Evolutionary conservation across 345 rosid species (phyloP), one percentile per base, ranked within the genome.

Genomic region (Eucalyptus brandiana): DNA sequence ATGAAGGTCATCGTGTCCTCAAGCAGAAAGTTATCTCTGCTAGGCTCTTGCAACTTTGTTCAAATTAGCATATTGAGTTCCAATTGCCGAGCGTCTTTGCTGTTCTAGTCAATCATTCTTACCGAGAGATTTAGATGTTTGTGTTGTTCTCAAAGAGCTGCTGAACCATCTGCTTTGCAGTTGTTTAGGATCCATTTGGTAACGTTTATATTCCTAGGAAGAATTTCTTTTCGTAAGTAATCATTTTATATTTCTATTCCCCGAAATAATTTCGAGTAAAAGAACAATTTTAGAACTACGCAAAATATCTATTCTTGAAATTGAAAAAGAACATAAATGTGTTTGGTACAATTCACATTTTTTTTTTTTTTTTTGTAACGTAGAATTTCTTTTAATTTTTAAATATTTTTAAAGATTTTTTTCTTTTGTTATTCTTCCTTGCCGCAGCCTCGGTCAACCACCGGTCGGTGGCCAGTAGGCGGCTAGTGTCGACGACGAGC

Each of bases 401-500:
- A 53, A 53, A 53, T 8, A 53, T 8, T 53, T 53, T 19, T 53
- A 0, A 53, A 53, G 58, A 19, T 53, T 53, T 53, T 53, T 53
- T 2, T 21, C 1, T 53, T 53, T 53, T 19, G 11, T 53, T 53
- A 8, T 53, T 19, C 24, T 53, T 53, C 11, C 58, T 53, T 53
- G 11, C 11, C 0, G 0, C 0, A 0, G 11, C 56, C 5, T 0
- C 0, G 2, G 1, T 53, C 4, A 0, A 53, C 24, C 24, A 19
- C 2, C 2, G 5, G 10, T 11, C 5, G 0, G 0, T 53, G 11
- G 58, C 11, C 0, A 19, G 10, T 53, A 53, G 56, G 5, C 10
- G 1, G 0, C 56, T 0, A 53, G 0, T 0, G 0, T 51, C 0
- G 1, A 1, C 4, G 0, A 2, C 0, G 5, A 1, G 58, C 5